Conservation (phyloP, 129 eudicot genomes). For the Lonicera japonica region DNA sequence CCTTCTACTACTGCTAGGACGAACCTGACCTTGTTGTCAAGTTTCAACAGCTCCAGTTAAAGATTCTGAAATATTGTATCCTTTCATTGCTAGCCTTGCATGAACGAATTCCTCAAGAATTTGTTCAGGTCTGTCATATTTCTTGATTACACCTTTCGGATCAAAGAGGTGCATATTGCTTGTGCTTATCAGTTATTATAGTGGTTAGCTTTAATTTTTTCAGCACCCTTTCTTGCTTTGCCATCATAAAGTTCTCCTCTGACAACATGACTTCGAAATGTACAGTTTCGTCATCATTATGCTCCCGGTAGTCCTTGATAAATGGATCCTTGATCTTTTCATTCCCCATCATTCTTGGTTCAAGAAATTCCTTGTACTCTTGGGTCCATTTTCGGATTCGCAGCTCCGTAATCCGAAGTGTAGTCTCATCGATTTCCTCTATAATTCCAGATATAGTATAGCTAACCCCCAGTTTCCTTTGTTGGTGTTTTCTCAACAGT, state of each 20-base stretch:
- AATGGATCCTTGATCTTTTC: constrained; percentile 66
- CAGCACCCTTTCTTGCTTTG: constrained; percentile 73
- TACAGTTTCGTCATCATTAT: constrained; percentile 52
- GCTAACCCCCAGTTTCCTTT: constrained; percentile 48
- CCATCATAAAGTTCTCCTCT: constrained; percentile 41
- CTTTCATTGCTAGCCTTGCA: constrained; percentile 72
- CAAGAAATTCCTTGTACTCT: constrained; percentile 85
- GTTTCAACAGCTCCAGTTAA: constrained; percentile 43
- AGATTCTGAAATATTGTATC: constrained; percentile 42
- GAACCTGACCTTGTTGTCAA: constrained; percentile 77
- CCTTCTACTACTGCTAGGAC: constrained; percentile 75
- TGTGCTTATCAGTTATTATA: constrained; percentile 62
- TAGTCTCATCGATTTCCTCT: constrained; percentile 57
- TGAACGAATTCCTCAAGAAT: constrained; percentile 76
- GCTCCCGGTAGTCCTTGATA: constrained; percentile 56
- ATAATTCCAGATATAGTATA: constrained; percentile 58
- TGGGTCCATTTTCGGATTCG: constrained; percentile 85
- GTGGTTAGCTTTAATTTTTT: constrained; percentile 76
- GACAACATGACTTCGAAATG: constrained; percentile 49
- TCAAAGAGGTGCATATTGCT: constrained; percentile 94
- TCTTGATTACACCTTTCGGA: constrained; percentile 65
- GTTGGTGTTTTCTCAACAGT: constrained; percentile 54
- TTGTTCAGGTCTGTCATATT: constrained; percentile 81
- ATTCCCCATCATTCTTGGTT: constrained; percentile 34
- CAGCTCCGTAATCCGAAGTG: constrained; percentile 60